phyloP scores from a whole-genome alignment of 208 protist genomes.

The Porcisia deanei region DNA sequence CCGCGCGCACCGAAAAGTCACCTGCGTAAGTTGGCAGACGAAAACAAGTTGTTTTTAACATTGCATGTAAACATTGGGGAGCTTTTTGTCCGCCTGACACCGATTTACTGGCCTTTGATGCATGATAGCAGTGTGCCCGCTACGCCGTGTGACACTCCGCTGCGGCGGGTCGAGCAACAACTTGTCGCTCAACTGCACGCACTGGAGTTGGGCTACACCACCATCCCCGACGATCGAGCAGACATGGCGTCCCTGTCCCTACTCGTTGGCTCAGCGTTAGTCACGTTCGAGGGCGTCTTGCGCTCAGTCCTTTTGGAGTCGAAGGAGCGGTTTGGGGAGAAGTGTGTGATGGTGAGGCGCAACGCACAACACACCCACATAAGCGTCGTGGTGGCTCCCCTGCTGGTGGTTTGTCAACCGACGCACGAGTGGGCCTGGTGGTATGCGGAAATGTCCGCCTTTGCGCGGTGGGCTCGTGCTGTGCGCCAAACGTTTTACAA shows the following conservation, averaged over 20 bases:
- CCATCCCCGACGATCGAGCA: conserved; percentile 17
- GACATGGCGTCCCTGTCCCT: conserved; percentile 45
- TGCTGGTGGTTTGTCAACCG: conserved; percentile 47
- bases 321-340: conserved; percentile 19
- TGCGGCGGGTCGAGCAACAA: conserved; percentile 17
- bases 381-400: conserved; percentile 37
- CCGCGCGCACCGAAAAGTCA: conserved; percentile 13
- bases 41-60: conserved; percentile 23
- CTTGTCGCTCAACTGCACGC: conserved; percentile 10
- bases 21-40: conserved; percentile 4
- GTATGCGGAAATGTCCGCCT: conserved; percentile 32
- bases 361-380: conserved; percentile 54
- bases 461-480: conserved; percentile 8
- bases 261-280: conserved; percentile 36
- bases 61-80: conserved; percentile 6
- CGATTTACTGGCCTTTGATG: conserved; percentile 28
- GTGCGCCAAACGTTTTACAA: conserved; percentile 15
- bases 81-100: conserved; percentile 13
- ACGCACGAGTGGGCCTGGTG: conserved; percentile 75
- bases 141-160: conserved; percentile 18
- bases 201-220: conserved; percentile 26
- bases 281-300: conserved; percentile 51
- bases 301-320: conserved; percentile 57
- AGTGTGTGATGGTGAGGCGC: conserved; percentile 59
- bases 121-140: conserved; percentile 24